Evolutionary conservation across 805 yeast species (phyloP).

Genomic region (Myxozyma udenii): DNA sequence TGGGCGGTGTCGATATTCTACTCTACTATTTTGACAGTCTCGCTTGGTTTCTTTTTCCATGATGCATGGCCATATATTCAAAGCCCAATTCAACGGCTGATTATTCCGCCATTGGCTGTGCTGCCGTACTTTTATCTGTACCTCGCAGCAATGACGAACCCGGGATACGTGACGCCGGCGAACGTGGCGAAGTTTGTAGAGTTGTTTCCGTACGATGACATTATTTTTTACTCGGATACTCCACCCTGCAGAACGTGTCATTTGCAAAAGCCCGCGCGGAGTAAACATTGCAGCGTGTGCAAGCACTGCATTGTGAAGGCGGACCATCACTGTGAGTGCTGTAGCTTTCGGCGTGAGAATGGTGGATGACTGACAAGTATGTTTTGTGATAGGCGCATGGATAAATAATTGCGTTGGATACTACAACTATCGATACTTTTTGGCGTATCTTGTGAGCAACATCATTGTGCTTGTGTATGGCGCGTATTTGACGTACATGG

Average conservation of each 20-base stretch:
- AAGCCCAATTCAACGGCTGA: slow-evolving; percentile 21
- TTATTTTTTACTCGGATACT: slow-evolving; percentile 51
- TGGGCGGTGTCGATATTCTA: slow-evolving; percentile 31
- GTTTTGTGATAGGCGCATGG: slow-evolving; percentile 42
- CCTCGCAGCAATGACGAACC: slow-evolving; percentile 39
- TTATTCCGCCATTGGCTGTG: slow-evolving; percentile 28
- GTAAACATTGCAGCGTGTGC: slow-evolving; percentile 59
- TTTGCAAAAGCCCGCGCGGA: slow-evolving; percentile 53
- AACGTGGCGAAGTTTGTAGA: slow-evolving; percentile 33
- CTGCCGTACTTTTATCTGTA: slow-evolving; percentile 33
- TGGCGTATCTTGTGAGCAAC: slow-evolving; percentile 54
- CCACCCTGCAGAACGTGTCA: slow-evolving; percentile 49
- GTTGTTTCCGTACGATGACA: slow-evolving; percentile 45
- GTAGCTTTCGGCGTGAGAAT: neutral
- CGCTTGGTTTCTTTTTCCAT: slow-evolving; percentile 25
- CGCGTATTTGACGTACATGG: slow-evolving; percentile 34
- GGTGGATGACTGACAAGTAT: neutral
- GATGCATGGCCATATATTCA: slow-evolving; percentile 20
- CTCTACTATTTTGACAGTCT: slow-evolving; percentile 13
- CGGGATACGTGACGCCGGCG: slow-evolving; percentile 38
- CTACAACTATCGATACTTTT: slow-evolving; percentile 60
- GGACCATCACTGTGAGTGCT: slow-evolving; percentile 56
- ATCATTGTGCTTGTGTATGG: slow-evolving; percentile 47
- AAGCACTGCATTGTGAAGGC: slow-evolving; percentile 46
- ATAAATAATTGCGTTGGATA: slow-evolving; percentile 60